Base-by-base conservation (phyloP, 2,329 filamentous ascomycete genomes). In the Penicillium sp. region DNA sequence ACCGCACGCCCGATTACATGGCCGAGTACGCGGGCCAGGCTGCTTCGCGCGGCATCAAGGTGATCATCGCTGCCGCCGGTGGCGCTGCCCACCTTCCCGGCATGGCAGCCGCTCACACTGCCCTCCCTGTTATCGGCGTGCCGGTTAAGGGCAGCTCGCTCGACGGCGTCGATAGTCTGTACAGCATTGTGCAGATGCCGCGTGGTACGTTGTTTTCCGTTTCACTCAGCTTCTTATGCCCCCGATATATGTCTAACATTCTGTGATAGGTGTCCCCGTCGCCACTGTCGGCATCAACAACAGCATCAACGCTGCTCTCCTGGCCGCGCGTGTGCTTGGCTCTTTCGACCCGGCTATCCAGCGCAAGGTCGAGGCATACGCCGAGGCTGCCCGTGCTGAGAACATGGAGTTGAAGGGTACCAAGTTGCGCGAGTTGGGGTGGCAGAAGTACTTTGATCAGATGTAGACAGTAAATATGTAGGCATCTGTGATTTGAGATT, bases 241-340 rank as follows among this genome's bases (percentile, higher is more conserved):
- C 5, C 22, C 6, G 24, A n/a, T 28, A 24, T 29, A 24, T 33
- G 21, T 45, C 26, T 48, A 48, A 46, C 45, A 61, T 9, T 10
- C 4, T 1, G 17, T n/a, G 43, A 62, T 54, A 60, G 85, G 85
- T 12, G 79, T 84, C 43, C 86, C 86, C 9, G 82, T 84, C 13
- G 85, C 85, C 6, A 88, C 85, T 0, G 84, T 90, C 3, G 85
- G 81, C 10, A 88, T 89, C 66, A 87, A 88, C 68, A 89, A 89
- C 70, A 85, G 83, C 22, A 84, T 84, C 48, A 90, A 89, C 60
- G 86, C 86, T 0, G 85, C 81, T 0, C 72, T 88, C 17, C 70
- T 88, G n/a, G 85, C 85, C 0, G 77, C 84, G 19, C 74, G 84
- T 17, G 84, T 88, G 31, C 66, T 89, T 3, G 83, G 83, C 3